A percentile compares a stretch with the other conserved stretches of the same genome.
phyloP scores from a whole-genome alignment of 2,329 filamentous ascomycete species.

The Alternaria conjuncta region DNA sequence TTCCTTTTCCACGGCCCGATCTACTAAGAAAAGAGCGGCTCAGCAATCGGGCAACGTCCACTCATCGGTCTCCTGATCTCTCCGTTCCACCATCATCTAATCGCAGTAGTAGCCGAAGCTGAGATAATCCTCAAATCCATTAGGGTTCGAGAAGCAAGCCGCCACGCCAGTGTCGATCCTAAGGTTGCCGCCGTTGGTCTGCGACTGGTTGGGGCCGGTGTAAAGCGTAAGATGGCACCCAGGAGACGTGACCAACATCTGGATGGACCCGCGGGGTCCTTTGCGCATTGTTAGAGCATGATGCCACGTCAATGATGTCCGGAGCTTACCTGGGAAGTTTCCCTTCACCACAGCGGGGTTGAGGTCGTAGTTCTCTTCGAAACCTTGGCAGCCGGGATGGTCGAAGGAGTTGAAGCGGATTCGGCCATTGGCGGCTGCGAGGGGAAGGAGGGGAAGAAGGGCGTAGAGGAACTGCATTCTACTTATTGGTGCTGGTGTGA shows the following conservation, averaged over 20 bases:
- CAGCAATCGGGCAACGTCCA: neutral
- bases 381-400: slow-evolving; percentile 2
- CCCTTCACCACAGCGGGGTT: slow-evolving; percentile 8
- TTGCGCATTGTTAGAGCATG: too few relatives aligned
- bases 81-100: neutral
- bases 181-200: neutral
- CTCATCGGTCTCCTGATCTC: neutral
- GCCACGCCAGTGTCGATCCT: neutral
- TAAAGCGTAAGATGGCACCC: slow-evolving; percentile 9
- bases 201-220: slow-evolving; percentile 11
- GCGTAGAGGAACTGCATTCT: slow-evolving; percentile 1
- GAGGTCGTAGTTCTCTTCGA: slow-evolving; percentile 6
- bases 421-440: slow-evolving; percentile 2
- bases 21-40: neutral
- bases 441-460: neutral
- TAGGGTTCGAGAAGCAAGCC: neutral
- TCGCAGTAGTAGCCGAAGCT: slow-evolving; percentile 1
- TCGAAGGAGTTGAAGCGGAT: slow-evolving; percentile 7
- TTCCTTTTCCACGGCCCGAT: neutral
- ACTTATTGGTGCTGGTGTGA: neutral
- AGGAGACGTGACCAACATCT: slow-evolving; percentile 1
- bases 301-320: too few relatives aligned
- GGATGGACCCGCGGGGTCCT: slow-evolving; percentile 5
- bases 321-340: slow-evolving; percentile 1
- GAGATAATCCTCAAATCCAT: neutral